Base-by-base conservation (phyloP, 148 eudicot species). In the Fagopyrum tataricum region DNA sequence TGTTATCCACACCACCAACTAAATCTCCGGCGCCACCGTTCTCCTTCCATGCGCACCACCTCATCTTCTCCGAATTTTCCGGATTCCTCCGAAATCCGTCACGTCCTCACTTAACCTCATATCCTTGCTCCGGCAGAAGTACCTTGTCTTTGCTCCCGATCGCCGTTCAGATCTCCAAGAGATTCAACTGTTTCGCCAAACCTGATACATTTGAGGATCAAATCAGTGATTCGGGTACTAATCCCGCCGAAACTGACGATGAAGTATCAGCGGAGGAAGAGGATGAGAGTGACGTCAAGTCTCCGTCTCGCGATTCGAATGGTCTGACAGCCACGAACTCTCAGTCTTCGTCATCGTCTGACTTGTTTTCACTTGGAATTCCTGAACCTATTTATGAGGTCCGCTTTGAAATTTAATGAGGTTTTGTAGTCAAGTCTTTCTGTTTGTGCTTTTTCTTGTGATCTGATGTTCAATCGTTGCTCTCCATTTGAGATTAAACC, bases 381-480 rank as follows among this genome's bases (percentile, higher is more conserved):
- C 98, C 96, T 21, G 97, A 94, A 77, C 97, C 96, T 18, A 86
- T 94, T 73, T 91, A 94, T 53, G 93, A 91, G 98, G 98, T 94
- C 7, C 31, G 31, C 31, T 42, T 43, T 20, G 26, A 46, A 20
- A 1, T 70, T 46, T 44, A 20, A 14, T 2, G 11, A n/a, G 3
- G 31, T 42, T 69, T 42, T 6, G 42, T 2, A 56, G 4, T 55
- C 7, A 24, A 31, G n/a, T 66, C 70, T 66, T 31, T 42, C 5
- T 31, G 12, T 3, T 14, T 62, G 40, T 24, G 40, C 17, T 24
- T 13, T 31, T 42, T 31, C 7, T 14, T 37, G 8, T 66, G 6
- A 13, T 66, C 9, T 66, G 44, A 41, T 68, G 23, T 42, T n/a
- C 42, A 26, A 21, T 42, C 42, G 24, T 23, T 26, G 6, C 42